Evolutionary conservation across 345 rosid genomes (phyloP).

Genomic region (Carallia pectinifolia): DNA sequence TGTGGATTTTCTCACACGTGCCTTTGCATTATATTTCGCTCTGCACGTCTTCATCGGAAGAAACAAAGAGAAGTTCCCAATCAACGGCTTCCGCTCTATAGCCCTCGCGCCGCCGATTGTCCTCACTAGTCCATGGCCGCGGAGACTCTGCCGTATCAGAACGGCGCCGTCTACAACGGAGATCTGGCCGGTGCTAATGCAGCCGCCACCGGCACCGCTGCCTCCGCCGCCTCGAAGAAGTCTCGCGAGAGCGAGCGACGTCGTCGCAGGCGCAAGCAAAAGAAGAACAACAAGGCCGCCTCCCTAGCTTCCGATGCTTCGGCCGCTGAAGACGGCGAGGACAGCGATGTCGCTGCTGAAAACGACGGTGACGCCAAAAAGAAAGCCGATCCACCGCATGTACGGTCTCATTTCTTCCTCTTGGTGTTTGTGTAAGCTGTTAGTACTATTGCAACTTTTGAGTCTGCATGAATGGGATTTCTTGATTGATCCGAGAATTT

Average conservation of each 20-base stretch:
- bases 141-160: conserved; percentile 43
- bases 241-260: conserved; percentile 86
- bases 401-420: conserved; percentile 2
- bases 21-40: too few relatives aligned
- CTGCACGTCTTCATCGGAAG: too few relatives aligned
- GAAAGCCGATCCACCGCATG: conserved; percentile 51
- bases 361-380: conserved; percentile 47
- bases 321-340: conserved; percentile 26
- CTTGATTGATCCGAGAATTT: conserved; percentile 3
- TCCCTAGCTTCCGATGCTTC: conserved; percentile 10
- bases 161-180: conserved; percentile 48
- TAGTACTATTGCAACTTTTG: not conserved
- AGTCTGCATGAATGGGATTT: not conserved
- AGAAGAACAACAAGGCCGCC: conserved; percentile 64
- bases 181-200: conserved; percentile 39
- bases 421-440: not conserved
- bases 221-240: conserved; percentile 50
- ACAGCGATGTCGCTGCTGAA: conserved; percentile 28
- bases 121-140: conserved; percentile 39
- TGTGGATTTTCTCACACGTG: too few relatives aligned
- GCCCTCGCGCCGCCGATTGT: not conserved
- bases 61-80: too few relatives aligned
- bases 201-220: conserved; percentile 24
- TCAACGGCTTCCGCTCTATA: not conserved
- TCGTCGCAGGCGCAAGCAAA: conserved; percentile 97